phyloP scores from a whole-genome alignment of 345 rosid genomes.

The Psidium guajava region DNA sequence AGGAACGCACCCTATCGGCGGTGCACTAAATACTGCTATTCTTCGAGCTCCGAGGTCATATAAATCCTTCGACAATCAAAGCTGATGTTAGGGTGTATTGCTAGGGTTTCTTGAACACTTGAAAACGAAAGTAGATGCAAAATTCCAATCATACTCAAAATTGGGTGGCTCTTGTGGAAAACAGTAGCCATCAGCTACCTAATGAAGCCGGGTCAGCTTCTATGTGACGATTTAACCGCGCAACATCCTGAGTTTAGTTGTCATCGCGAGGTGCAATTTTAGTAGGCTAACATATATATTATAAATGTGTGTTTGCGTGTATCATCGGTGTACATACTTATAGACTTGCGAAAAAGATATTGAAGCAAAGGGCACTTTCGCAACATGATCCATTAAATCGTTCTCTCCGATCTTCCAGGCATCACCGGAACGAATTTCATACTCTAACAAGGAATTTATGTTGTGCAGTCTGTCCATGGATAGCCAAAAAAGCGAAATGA shows the following conservation, averaged over 20 bases:
- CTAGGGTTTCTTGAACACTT: neutral
- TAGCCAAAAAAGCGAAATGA: neutral
- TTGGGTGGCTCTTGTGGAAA: neutral
- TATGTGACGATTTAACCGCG: neutral
- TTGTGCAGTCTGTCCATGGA: neutral
- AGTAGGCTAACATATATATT: neutral
- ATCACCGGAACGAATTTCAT: neutral
- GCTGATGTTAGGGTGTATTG: neutral
- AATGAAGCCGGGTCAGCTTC: neutral
- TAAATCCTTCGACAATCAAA: slow-evolving; percentile 11
- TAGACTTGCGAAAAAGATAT: neutral
- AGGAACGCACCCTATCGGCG: slow-evolving; percentile 38
- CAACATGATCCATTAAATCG: neutral
- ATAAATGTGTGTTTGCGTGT: neutral
- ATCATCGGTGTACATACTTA: neutral
- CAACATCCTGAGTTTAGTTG: neutral
- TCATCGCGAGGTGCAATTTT: neutral
- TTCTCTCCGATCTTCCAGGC: neutral
- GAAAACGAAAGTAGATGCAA: neutral
- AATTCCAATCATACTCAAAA: neutral
- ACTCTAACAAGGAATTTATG: neutral
- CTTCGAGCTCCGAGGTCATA: slow-evolving; percentile 28
- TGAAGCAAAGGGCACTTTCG: neutral
- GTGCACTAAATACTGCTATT: slow-evolving; percentile 22
- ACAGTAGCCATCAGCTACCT: neutral